These are phyloP conservation scores for Mycena belliarum DNA, from an alignment of 768 basidiomycete genomes.

Conservation along the genomic window DNA sequence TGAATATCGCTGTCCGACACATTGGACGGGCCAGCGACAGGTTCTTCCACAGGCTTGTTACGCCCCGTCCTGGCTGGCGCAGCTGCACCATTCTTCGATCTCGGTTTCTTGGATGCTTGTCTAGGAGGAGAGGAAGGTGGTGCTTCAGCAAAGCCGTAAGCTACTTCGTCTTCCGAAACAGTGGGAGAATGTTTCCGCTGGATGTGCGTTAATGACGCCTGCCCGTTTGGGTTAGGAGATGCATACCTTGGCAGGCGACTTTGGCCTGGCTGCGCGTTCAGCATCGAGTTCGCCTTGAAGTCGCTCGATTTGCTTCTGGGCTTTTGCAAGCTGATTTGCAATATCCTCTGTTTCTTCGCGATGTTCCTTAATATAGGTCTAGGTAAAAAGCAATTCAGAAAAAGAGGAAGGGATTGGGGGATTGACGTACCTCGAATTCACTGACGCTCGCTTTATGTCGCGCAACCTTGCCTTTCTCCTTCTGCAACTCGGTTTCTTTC, in stretches of 20 bases:
- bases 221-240: neutral
- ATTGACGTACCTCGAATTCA: slow-evolving; percentile 46
- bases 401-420: neutral
- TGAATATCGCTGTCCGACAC: slow-evolving; percentile 17
- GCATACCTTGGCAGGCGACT: slow-evolving; percentile 26
- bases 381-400: neutral
- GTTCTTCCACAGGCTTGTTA: slow-evolving; percentile 21
- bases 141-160: slow-evolving; percentile 14
- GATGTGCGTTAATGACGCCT: neutral
- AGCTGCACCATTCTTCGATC: slow-evolving; percentile 1
- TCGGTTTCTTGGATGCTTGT: slow-evolving; percentile 10
- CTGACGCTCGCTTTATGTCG: slow-evolving; percentile 42
- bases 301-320: slow-evolving; percentile 45
- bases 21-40: slow-evolving; percentile 25
- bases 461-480: slow-evolving; percentile 41
- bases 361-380: slow-evolving; percentile 43
- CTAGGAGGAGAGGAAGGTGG: slow-evolving; percentile 19
- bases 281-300: slow-evolving; percentile 46
- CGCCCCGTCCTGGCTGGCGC: slow-evolving; percentile 6
- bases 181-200: slow-evolving; percentile 13
- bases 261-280: slow-evolving; percentile 35
- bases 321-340: slow-evolving; percentile 35
- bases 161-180: slow-evolving; percentile 26
- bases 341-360: slow-evolving; percentile 38
- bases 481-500: slow-evolving; percentile 41